Base-by-base conservation (phyloP, 1,284 basidiomycete genomes). In the Phlebopus sp. region DNA sequence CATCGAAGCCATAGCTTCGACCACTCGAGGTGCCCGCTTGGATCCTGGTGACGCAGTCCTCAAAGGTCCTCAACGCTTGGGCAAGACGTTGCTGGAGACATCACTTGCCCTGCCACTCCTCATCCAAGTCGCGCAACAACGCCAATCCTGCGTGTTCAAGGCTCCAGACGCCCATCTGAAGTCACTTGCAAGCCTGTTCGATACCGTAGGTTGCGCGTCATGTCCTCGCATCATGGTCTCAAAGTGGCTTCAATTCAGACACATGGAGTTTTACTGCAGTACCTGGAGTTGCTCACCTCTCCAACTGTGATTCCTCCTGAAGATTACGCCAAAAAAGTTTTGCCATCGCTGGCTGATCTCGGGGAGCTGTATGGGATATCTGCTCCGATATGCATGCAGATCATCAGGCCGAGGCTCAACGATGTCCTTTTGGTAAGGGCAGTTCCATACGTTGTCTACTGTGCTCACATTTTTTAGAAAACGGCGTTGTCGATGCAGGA, bases 351-450 rank as follows among this genome's bases (percentile, higher is more conserved):
- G 6, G 71, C 72, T 1, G 84, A 89, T 37, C 76, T 97, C 8
- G 82, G 83, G 44, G 74, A 78, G 40, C 75, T 78, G 37, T 95
- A 87, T 65, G 88, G 84, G 2, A 80, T 97, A 42, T 83, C 84
- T 51, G 80, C 86, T 32, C 81, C 89, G 9, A 84, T 94, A 50
- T 91, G 91, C 47, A 96, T 97, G 88, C 90, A 93, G 60, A 87
- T 97, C 46, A 79, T 92, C 39, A 82, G 95, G 8, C 92, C 93
- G 4, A 84, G 89, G 49, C 74, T 95, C 23, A 81, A 88, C 52
- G 69, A 71, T 3, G 69, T 76, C 29, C 72, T 92, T 44, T 68
- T 84, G 59, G 86, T 86, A 63, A 56, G 77, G 69, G 44, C 37
- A 43, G 23, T 44, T 46, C 8, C 6, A 34, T 30, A 13, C 42